phyloP scores from a whole-genome alignment of 768 basidiomycete genomes.

The Lanmaoa rubissima region DNA sequence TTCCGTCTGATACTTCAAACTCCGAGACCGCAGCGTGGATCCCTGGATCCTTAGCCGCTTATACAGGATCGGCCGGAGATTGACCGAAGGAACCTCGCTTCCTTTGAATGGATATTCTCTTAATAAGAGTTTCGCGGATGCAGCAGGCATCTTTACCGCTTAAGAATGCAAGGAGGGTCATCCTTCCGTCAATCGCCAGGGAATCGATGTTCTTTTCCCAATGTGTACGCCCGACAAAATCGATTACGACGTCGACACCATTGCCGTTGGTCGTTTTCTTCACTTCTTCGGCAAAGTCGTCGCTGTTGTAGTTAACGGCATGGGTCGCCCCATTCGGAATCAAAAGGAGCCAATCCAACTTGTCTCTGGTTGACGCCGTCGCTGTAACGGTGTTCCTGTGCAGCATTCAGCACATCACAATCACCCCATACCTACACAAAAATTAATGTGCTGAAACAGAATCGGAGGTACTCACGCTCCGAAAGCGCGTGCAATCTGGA shows the following conservation, averaged over 20 bases:
- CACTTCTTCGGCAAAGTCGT: slow-evolving; percentile 75
- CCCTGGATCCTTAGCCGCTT: slow-evolving; percentile 90
- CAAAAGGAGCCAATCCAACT: slow-evolving; percentile 71
- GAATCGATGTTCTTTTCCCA: slow-evolving; percentile 71
- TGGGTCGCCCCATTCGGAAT: slow-evolving; percentile 71
- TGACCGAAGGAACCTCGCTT: slow-evolving; percentile 45
- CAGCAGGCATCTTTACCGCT: slow-evolving; percentile 49
- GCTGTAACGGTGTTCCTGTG: slow-evolving; percentile 68
- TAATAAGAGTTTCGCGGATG: slow-evolving; percentile 20
- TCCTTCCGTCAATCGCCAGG: slow-evolving; percentile 68
- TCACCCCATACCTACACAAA: background rate
- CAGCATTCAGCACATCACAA: slow-evolving; percentile 8
- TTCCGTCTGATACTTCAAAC: slow-evolving; percentile 71
- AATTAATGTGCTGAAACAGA: slow-evolving; percentile 2
- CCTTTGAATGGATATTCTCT: slow-evolving; percentile 40
- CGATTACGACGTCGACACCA: slow-evolving; percentile 82
- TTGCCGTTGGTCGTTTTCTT: slow-evolving; percentile 63
- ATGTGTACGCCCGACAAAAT: slow-evolving; percentile 77
- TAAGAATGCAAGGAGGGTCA: slow-evolving; percentile 64
- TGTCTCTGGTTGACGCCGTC: slow-evolving; percentile 83
- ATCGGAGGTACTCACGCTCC: slow-evolving; percentile 57
- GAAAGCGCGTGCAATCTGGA: slow-evolving; percentile 75
- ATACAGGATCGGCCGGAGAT: slow-evolving; percentile 66
- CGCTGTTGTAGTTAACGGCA: slow-evolving; percentile 79
- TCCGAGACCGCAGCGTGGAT: slow-evolving; percentile 78